Evolutionary conservation across 176 grass and related monocot genomes (phyloP), one percentile per base, ranked within the genome.

Genomic region (Tillandsia fasciculata): DNA sequence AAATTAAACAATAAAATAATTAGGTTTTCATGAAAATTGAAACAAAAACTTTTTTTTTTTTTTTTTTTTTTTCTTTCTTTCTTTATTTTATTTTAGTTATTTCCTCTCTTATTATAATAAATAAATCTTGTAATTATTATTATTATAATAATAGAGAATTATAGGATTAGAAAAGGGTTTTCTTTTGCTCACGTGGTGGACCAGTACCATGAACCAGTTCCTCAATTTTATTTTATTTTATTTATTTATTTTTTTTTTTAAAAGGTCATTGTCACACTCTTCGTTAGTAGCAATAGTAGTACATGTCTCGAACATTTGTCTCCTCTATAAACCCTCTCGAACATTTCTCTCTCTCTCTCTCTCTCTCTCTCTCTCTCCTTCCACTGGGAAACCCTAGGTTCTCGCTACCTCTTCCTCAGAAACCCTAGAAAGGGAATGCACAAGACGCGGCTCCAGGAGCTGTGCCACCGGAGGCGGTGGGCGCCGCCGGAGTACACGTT

Each of bases 381-480:
- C 7, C 33, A 6, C 33, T 3, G 7, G 5, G 33, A 42, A 42
- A 42, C 33, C 33, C 33, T 42, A 42, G 24, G 24, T 24, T 1
- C 33, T 2, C 14, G 0, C 12, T 57, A 14, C 17, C 4, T 6
- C 13, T 0, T 15, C 53, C 14, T 33, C 29, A 5, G 7, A 42
- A 42, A 42, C 33, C 33, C 33, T 42, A 42, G 33, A 42, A 42
- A 42, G 33, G 33, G 33, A 57, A 96, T 96, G 92, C 76, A 74
- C 81, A 96, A 87, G 81, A 53, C 66, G 50, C 70, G 15, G 22
- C 67, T 96, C 28, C 86, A 91, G 29, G 78, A 89, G 66, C 76
- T 96, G 48, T 96, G 92, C 86, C 83, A 89, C 11, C 74, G 69
- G 76, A 82, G 65, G 76, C 88, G 70, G 49, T 96, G 88, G 88